A percentile compares a stretch with the other conserved stretches of the same genome.
Evolutionary conservation across 164 flowering plant genomes (phyloP).

Genomic region (Litsea cubeba): DNA sequence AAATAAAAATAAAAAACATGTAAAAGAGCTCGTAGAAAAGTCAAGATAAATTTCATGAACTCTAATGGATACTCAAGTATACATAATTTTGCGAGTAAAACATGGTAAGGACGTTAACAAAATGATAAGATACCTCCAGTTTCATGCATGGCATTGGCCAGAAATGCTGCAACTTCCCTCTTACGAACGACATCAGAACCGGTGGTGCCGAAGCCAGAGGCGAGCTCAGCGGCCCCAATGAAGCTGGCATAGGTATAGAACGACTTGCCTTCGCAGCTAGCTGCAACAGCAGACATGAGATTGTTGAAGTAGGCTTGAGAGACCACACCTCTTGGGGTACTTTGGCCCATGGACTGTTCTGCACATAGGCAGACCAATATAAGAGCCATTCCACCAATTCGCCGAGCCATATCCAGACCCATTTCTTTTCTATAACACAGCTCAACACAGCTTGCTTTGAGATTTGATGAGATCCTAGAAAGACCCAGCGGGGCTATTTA

Average conservation of each 20-base stretch:
- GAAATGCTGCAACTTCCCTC: constrained; percentile 51
- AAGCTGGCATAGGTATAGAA: constrained; percentile 53
- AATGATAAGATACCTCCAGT: constrained; percentile 19
- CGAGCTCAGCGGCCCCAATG: constrained; percentile 27
- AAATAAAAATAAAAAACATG: too few species aligned
- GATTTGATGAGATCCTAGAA: too few species aligned
- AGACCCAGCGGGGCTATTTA: too few species aligned
- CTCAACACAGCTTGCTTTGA: too few species aligned
- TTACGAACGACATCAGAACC: constrained; percentile 26
- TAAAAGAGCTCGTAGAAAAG: too few species aligned
- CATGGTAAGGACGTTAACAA: too few species aligned
- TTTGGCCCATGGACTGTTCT: background rate
- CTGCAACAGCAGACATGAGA: background rate
- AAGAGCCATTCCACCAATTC: background rate
- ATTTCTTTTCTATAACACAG: too few species aligned
- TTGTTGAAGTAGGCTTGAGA: background rate
- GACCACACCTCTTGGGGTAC: background rate
- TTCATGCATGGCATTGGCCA: constrained; percentile 49
- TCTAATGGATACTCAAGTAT: too few species aligned
- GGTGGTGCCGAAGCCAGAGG: constrained; percentile 29
- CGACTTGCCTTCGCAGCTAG: background rate
- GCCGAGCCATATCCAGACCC: background rate
- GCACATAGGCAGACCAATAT: background rate
- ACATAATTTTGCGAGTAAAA: too few species aligned
- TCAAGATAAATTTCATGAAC: too few species aligned